Percentiles rank a stretch among this genome's conserved stretches.
These are phyloP conservation scores for Malus asiatica DNA, from an alignment of 306 rosid genomes.

Conservation along the genomic window DNA sequence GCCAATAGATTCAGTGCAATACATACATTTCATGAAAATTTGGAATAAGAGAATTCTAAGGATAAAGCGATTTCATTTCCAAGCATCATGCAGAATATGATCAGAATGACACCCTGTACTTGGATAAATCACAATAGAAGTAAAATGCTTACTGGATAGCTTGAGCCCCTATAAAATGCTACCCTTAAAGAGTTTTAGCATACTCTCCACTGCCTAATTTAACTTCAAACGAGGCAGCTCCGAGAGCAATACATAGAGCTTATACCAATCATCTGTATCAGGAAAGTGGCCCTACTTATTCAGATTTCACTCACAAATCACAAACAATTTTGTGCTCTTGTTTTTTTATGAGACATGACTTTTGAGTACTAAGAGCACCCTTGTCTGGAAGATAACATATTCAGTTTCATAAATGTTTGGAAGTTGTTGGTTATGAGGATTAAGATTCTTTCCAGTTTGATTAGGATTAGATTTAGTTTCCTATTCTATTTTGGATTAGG, in stretches of 20 bases:
- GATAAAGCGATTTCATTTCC: background rate
- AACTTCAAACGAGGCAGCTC: background rate
- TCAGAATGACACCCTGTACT: background rate
- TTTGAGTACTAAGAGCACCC: background rate
- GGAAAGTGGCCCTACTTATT: background rate
- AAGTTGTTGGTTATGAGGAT: background rate
- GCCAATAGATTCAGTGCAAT: background rate
- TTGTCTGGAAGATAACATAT: background rate
- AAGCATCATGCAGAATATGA: background rate
- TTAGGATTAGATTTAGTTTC: too few relatives aligned
- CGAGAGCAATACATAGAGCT: background rate
- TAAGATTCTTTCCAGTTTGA: too few relatives aligned
- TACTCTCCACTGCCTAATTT: background rate
- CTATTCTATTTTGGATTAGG: too few relatives aligned
- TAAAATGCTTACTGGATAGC: background rate
- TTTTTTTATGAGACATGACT: background rate
- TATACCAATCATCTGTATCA: background rate
- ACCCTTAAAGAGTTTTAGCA: background rate
- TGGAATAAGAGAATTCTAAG: background rate
- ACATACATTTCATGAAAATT: background rate
- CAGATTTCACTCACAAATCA: background rate
- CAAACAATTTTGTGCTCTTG: background rate
- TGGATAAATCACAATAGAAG: background rate
- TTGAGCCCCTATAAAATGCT: background rate
- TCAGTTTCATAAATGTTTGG: background rate